Conservation (phyloP, 2,329 filamentous ascomycete species). For the Botrytis paeoniae region DNA sequence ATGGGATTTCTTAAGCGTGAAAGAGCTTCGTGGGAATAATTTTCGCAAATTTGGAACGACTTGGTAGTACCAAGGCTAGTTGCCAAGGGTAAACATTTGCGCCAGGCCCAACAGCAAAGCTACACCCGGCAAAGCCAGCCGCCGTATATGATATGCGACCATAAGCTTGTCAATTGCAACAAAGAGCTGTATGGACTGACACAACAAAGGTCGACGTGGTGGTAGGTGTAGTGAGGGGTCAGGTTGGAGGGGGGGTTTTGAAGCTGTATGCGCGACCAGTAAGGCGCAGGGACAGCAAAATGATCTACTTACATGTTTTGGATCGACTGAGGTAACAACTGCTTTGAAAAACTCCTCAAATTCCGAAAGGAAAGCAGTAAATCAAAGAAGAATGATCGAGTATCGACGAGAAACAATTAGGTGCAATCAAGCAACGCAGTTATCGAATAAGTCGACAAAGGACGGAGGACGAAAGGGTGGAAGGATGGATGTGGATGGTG, state of each 20-base stretch:
- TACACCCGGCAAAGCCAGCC: slow-evolving; percentile 24
- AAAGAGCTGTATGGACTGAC: slow-evolving; percentile 16
- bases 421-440: slow-evolving; percentile 33
- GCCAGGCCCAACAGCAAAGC: slow-evolving; percentile 30
- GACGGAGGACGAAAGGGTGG: slow-evolving; percentile 25
- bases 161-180: slow-evolving; percentile 15
- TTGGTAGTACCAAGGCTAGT: slow-evolving; percentile 28
- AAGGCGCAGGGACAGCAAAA: slow-evolving; percentile 33
- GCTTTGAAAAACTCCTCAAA: slow-evolving; percentile 30
- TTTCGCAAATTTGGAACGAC: slow-evolving; percentile 35
- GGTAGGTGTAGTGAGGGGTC: slow-evolving; percentile 22
- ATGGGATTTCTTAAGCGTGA: slow-evolving; percentile 15
- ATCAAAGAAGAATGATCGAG: slow-evolving; percentile 39
- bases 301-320: slow-evolving; percentile 34
- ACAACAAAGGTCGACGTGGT: slow-evolving; percentile 23
- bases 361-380: slow-evolving; percentile 35
- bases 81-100: slow-evolving; percentile 30
- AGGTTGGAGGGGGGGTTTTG: slow-evolving; percentile 27
- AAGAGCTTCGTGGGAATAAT: slow-evolving; percentile 20
- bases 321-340: slow-evolving; percentile 33
- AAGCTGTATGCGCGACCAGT: slow-evolving; percentile 31
- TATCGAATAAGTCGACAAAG: slow-evolving; percentile 26
- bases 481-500: slow-evolving; percentile 12
- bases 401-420: slow-evolving; percentile 39
- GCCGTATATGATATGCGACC: slow-evolving; percentile 26